These are phyloP conservation scores for Thalassiosira sp. DNA, from an alignment of 352 stramenopile genomes.

Conservation along the genomic window DNA sequence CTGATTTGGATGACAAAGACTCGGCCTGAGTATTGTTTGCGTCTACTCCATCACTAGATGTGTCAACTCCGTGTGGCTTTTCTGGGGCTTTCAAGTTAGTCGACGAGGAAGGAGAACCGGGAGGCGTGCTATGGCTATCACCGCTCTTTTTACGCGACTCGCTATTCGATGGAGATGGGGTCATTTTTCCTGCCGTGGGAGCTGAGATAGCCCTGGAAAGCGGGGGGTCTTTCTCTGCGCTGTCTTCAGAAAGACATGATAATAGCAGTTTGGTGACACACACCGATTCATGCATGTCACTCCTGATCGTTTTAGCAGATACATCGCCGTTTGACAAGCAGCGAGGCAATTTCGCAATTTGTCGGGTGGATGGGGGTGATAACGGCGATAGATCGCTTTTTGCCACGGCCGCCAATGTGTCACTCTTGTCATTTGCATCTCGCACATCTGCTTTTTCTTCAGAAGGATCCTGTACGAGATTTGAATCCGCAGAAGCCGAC, in stretches of 20 bases:
- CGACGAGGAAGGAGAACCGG: neutral
- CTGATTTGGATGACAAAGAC: neutral
- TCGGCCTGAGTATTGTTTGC: conserved; percentile 3
- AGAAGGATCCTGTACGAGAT: neutral
- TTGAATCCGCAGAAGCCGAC: conserved; percentile 6
- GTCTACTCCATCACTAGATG: neutral
- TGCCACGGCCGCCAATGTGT: neutral
- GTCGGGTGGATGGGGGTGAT: conserved; percentile 6
- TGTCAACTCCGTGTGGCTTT: conserved; percentile 3
- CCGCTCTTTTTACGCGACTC: neutral
- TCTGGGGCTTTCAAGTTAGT: conserved; percentile 4
- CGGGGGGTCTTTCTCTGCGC: conserved; percentile 6
- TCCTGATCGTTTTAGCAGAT: neutral
- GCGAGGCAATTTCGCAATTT: conserved; percentile 1
- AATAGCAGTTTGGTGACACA: conserved; percentile 34
- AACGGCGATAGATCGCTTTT: neutral
- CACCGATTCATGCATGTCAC: conserved; percentile 8
- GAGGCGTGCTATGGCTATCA: neutral
- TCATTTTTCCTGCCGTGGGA: neutral
- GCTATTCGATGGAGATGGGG: neutral
- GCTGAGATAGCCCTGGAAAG: neutral
- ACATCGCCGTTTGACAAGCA: neutral
- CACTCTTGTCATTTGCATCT: neutral
- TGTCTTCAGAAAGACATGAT: conserved; percentile 38
- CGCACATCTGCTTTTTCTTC: conserved; percentile 9